Evolutionary conservation across 352 stramenopile species (phyloP).

Genomic region (Phytopythium chamaehyphon): DNA sequence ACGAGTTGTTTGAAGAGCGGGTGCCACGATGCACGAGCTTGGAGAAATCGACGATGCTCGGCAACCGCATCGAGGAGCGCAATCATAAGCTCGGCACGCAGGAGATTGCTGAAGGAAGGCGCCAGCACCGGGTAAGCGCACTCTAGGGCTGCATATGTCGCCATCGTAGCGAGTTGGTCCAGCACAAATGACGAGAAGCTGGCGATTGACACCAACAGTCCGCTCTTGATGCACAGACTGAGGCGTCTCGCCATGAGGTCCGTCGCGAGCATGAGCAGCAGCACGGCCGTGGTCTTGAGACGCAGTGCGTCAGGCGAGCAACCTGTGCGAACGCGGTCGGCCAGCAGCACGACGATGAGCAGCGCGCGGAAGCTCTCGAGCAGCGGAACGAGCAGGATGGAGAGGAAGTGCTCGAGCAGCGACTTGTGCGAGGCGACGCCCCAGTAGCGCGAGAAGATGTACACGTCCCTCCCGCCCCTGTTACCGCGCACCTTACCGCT

Average conservation of each 20-base stretch:
- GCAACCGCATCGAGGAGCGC: conserved; percentile 46
- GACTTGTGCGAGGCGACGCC: conserved; percentile 77
- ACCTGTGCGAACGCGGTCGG: background rate
- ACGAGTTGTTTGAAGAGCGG: conserved; percentile 58
- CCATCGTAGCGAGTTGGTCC: conserved; percentile 57
- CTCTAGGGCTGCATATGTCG: conserved; percentile 55
- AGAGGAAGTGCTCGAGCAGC: conserved; percentile 59
- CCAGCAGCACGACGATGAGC: conserved; percentile 56
- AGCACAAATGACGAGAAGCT: conserved; percentile 66
- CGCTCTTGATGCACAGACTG: conserved; percentile 72
- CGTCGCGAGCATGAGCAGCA: conserved; percentile 51
- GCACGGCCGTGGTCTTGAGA: conserved; percentile 34
- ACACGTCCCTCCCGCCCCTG: conserved; percentile 34
- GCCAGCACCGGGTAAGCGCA: conserved; percentile 41
- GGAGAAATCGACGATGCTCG: conserved; percentile 54
- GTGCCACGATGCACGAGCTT: conserved; percentile 56
- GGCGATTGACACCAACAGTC: conserved; percentile 61
- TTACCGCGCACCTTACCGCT: conserved; percentile 20
- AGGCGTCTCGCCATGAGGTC: conserved; percentile 56
- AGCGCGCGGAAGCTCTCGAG: conserved; percentile 60
- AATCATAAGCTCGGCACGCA: conserved; percentile 55
- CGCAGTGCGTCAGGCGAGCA: conserved; percentile 10
- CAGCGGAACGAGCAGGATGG: conserved; percentile 54
- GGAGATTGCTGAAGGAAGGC: conserved; percentile 36
- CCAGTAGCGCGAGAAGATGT: conserved; percentile 84